Base-by-base conservation (phyloP, 805 yeast genomes). In the Tetrapisispora iriomotensis region DNA sequence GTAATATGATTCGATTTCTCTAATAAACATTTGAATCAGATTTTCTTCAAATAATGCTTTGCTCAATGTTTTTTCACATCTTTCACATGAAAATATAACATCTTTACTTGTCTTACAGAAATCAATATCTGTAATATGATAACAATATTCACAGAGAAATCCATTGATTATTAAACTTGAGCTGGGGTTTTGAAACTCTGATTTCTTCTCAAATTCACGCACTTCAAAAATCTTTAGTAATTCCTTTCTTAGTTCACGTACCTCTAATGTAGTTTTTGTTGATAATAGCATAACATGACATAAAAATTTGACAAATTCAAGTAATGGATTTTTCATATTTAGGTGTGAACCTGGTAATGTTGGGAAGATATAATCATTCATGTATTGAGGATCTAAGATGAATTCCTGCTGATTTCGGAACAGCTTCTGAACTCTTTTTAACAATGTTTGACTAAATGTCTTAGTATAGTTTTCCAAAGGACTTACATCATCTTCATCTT, bases 121-220 rank as follows among this genome's bases (percentile, higher is more conserved):
- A 63, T 90, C 96, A 36, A 90, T 65, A 50, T 84, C 95, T 22
- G 78, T 66, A 27, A 79, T 73, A 49, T 67, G 72, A 44, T 77
- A 80, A 64, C 99, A 92, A 49, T 79, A 72, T 44, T 75, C 81
- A 64, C 99, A 92, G 6, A 82, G 66, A 6, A 87, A 71, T 32
- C 79, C 80, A 1, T 79, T 72, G 4, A 92, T 59, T 26, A 69
- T 63, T 44, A 92, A 66, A 0, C 83, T 72, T 0, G 83, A 67
- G 37, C 92, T 74, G 13, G 96, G 96, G 53, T 86, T 77, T 29
- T 58, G 61, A 60, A 87, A 88, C 14, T 66, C 66, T 1, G 90
- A 84, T 41, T 77, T 84, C 3, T 72, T 72, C 46, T 85, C 78
- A 61, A 92, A 92, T 55, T 92, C 98, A 43, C 81, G 77, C 29